Evolutionary conservation across 129 eudicot species (phyloP).

Genomic region (Centaurea solstitialis): DNA sequence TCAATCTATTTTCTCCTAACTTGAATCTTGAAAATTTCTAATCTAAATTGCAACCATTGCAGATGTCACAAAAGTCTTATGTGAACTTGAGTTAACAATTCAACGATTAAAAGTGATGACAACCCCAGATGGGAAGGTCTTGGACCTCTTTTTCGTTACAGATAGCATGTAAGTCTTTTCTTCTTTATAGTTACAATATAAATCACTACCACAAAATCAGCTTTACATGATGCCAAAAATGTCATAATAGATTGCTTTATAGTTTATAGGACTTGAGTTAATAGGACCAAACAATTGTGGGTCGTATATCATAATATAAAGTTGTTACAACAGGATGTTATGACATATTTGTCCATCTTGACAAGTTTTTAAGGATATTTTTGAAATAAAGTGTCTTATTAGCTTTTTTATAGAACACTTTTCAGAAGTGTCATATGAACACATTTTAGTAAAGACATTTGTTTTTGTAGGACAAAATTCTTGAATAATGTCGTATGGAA

Average conservation of each 20-base stretch:
- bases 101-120: conserved; percentile 90
- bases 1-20: background rate
- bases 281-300: background rate
- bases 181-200: background rate
- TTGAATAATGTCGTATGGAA: background rate
- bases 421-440: background rate
- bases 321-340: background rate
- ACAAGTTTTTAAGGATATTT: background rate
- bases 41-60: conserved; percentile 6
- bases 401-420: background rate
- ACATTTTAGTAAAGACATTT: background rate
- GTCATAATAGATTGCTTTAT: background rate
- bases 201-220: background rate
- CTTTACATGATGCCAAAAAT: background rate
- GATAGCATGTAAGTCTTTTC: conserved; percentile 59
- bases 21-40: conserved; percentile 2
- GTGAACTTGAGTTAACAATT: conserved; percentile 75
- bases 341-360: background rate
- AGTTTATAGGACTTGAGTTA: background rate
- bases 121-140: conserved; percentile 82
- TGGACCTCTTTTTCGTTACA: conserved; percentile 82
- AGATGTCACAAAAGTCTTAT: conserved; percentile 81
- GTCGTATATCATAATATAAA: background rate
- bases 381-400: background rate
- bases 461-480: background rate